Conservation (phyloP, 306 rosid species). For the Lathyrus aphaca region DNA sequence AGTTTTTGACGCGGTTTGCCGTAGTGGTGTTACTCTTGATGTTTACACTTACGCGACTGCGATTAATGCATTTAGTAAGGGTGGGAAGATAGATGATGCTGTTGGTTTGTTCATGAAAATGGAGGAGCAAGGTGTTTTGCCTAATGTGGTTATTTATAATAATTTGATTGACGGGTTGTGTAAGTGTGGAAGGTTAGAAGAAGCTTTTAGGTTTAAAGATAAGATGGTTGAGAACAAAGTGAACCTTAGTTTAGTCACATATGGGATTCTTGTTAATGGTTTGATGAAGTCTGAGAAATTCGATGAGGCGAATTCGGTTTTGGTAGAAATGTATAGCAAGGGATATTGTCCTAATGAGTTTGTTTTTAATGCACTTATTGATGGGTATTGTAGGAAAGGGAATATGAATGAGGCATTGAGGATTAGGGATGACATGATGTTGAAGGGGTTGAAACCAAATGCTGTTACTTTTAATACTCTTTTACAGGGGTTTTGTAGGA, state of each 20-base stretch:
- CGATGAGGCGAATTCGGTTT: slow-evolving; percentile 49
- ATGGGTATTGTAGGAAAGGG: slow-evolving; percentile 67
- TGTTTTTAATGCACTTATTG: slow-evolving; percentile 62
- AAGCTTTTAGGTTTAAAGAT: slow-evolving; percentile 56
- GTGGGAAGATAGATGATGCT: slow-evolving; percentile 65
- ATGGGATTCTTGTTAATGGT: slow-evolving; percentile 65
- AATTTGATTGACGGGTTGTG: slow-evolving; percentile 69
- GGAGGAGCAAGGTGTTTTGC: slow-evolving; percentile 59
- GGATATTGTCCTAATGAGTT: slow-evolving; percentile 63
- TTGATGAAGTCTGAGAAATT: slow-evolving; percentile 57
- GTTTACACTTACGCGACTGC: slow-evolving; percentile 62
- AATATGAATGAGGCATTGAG: slow-evolving; percentile 60
- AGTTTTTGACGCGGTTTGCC: slow-evolving; percentile 53
- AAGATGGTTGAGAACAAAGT: slow-evolving; percentile 57
- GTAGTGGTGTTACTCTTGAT: slow-evolving; percentile 50
- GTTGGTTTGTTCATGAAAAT: slow-evolving; percentile 55
- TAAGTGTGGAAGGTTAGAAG: slow-evolving; percentile 60
- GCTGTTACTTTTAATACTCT: slow-evolving; percentile 64
- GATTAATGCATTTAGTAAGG: slow-evolving; percentile 59
- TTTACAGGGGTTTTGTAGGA: slow-evolving; percentile 61
- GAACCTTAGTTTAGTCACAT: slow-evolving; percentile 58
- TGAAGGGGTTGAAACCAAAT: slow-evolving; percentile 61
- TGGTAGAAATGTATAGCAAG: slow-evolving; percentile 58
- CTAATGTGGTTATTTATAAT: slow-evolving; percentile 75
- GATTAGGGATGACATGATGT: slow-evolving; percentile 63